A percentile compares a stretch with the other conserved stretches of the same genome.
These are phyloP conservation scores for Prorocentrum cordatum DNA, from an alignment of 169 alveolate genomes.

Conservation along the genomic window DNA sequence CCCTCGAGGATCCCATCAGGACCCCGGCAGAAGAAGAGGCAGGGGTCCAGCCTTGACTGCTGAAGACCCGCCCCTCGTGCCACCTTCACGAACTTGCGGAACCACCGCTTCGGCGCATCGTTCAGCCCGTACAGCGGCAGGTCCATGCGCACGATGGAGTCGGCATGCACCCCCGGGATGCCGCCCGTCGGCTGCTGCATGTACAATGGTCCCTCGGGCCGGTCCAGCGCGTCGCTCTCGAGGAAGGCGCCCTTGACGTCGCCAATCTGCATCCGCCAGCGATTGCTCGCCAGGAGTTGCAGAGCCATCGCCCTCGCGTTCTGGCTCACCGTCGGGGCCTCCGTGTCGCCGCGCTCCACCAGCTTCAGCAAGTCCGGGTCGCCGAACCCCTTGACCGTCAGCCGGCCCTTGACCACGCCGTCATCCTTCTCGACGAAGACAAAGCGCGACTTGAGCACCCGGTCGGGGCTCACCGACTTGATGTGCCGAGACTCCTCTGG, in stretches of 20 bases:
- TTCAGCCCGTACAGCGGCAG: background rate
- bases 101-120: conserved; percentile 11
- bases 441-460: too few relatives aligned
- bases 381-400: too few relatives aligned
- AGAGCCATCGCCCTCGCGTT: background rate
- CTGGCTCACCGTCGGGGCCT: too few relatives aligned
- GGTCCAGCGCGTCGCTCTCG: background rate
- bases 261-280: background rate
- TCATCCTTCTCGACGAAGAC: too few relatives aligned
- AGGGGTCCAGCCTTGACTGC: background rate
- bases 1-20: background rate
- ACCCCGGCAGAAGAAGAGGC: background rate
- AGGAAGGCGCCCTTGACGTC: conserved; percentile 14
- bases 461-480: too few relatives aligned
- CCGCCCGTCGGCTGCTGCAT: background rate
- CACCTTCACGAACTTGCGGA: background rate
- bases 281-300: background rate
- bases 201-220: background rate
- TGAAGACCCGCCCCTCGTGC: background rate
- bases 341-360: too few relatives aligned
- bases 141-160: background rate
- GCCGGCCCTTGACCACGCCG: too few relatives aligned
- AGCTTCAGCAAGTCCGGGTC: too few relatives aligned
- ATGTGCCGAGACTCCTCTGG: too few relatives aligned
- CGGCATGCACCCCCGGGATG: background rate